Evolutionary conservation across 768 basidiomycete species (phyloP).

Genomic region (Russula griseocarnosa): DNA sequence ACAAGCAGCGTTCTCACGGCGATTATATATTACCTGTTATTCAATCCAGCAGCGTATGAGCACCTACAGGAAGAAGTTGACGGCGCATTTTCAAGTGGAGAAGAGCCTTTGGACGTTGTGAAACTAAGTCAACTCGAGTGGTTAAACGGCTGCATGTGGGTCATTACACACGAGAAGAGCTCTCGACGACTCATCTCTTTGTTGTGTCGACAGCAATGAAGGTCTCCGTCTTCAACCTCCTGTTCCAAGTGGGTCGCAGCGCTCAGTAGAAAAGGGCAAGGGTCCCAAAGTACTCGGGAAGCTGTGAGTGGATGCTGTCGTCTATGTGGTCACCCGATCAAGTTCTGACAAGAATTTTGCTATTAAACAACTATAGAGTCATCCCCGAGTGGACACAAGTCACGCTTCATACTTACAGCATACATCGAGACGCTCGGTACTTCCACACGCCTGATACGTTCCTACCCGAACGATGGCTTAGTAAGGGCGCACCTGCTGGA

Average conservation of each 20-base stretch:
- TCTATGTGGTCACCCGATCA: not conserved
- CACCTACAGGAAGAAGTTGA: conserved; percentile 22
- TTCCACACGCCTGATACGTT: conserved; percentile 19
- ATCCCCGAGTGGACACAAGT: conserved; percentile 24
- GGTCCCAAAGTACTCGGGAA: conserved; percentile 32
- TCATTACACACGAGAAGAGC: not conserved
- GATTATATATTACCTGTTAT: conserved; percentile 37
- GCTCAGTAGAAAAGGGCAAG: conserved; percentile 37
- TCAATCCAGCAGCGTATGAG: conserved; percentile 32
- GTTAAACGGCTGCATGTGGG: conserved; percentile 27
- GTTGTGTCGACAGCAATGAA: no score
- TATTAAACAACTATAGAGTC: not conserved
- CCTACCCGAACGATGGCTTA: conserved; percentile 24
- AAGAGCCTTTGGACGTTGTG: conserved; percentile 21
- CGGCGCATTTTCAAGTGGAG: conserved; percentile 11
- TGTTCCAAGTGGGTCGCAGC: conserved; percentile 46
- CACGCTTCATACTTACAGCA: conserved; percentile 22
- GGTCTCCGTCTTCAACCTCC: conserved; percentile 35
- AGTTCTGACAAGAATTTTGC: not conserved
- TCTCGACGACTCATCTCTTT: no score
- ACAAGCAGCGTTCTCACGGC: conserved; percentile 38
- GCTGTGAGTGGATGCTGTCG: not conserved
- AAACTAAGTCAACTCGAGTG: conserved; percentile 21
- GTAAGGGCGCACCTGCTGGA: conserved; percentile 11
- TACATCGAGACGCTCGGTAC: conserved; percentile 22